These are phyloP conservation scores for Chalaropsis thielavioides DNA, from an alignment of 2,329 filamentous ascomycete genomes.

Conservation along the genomic window DNA sequence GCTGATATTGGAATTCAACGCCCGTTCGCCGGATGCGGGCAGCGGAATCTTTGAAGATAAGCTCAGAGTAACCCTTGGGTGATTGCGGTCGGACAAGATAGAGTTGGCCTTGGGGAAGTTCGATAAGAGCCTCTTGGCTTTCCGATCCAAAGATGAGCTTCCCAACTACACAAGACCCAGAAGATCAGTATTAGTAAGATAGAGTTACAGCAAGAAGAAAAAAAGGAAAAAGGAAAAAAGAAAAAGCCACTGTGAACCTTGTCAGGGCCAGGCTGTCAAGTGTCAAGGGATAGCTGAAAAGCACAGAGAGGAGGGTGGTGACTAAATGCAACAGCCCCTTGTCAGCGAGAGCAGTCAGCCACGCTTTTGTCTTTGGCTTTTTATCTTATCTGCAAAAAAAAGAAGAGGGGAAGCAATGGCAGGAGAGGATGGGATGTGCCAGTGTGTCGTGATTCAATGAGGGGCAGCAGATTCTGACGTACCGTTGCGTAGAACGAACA, in stretches of 20 bases:
- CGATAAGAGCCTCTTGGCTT: conserved; percentile 84
- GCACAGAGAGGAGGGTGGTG: neutral
- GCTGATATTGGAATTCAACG: conserved; percentile 93
- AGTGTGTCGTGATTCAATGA: conserved; percentile 16
- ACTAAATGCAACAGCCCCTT: conserved; percentile 11
- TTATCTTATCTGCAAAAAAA: neutral
- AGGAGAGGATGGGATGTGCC: neutral
- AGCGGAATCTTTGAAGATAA: conserved; percentile 95
- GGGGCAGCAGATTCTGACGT: conserved; percentile 23
- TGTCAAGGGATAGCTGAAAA: neutral
- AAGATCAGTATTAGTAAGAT: conserved; percentile 12
- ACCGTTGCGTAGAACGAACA: conserved; percentile 34
- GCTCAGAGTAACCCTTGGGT: conserved; percentile 93
- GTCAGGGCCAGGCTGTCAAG: neutral
- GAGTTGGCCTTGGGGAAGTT: conserved; percentile 88
- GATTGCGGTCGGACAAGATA: conserved; percentile 92
- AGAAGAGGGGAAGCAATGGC: neutral
- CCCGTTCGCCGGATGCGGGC: conserved; percentile 84
- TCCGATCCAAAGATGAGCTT: conserved; percentile 82
- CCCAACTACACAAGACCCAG: conserved; percentile 44
- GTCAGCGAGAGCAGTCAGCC: neutral
- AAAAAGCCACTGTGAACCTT: neutral
- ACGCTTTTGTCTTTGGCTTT: neutral
- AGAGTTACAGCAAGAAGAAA: neutral
- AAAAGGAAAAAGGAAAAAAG: conserved; percentile 1